Evolutionary conservation across 78 protist species (phyloP).

Genomic region (Cavenderia fasciculata): DNA sequence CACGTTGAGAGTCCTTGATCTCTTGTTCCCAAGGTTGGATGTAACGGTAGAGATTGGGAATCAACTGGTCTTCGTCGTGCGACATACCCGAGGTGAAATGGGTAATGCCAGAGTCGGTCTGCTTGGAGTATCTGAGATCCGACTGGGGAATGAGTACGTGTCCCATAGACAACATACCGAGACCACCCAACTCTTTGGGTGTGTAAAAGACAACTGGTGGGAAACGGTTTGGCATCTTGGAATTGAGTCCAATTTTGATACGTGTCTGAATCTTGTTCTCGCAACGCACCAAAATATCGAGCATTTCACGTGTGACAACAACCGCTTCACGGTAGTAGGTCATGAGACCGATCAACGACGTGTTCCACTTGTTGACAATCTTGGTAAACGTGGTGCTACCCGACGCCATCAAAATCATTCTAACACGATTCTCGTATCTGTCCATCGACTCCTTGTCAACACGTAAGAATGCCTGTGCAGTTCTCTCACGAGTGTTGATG

Average conservation of each 20-base stretch:
- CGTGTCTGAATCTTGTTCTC: slow-evolving; percentile 99
- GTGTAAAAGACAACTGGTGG: slow-evolving; percentile 99
- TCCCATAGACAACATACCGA: slow-evolving; percentile 99
- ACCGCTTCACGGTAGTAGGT: slow-evolving; percentile 98
- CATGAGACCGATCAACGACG: slow-evolving; percentile 97
- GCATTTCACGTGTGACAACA: slow-evolving; percentile 94
- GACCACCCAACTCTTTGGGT: slow-evolving; percentile 99
- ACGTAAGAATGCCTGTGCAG: slow-evolving; percentile 98
- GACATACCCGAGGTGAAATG: slow-evolving; percentile 99
- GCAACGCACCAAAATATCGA: slow-evolving; percentile 98
- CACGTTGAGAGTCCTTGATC: slow-evolving; percentile 98
- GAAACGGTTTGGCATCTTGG: slow-evolving; percentile 99
- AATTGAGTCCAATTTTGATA: slow-evolving; percentile 99
- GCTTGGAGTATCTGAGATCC: slow-evolving; percentile 97
- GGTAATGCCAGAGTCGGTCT: slow-evolving; percentile 96
- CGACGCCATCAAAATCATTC: slow-evolving; percentile 98
- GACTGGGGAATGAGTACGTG: slow-evolving; percentile 99
- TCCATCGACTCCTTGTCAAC: slow-evolving; percentile 92
- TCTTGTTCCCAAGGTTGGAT: slow-evolving; percentile 99
- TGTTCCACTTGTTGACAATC: slow-evolving; percentile 99
- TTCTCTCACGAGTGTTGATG: slow-evolving; percentile 87
- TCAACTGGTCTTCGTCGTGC: slow-evolving; percentile 98
- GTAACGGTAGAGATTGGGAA: slow-evolving; percentile 99
- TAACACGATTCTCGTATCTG: slow-evolving; percentile 96
- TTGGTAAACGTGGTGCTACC: slow-evolving; percentile 99